Evolutionary conservation across 2,329 filamentous ascomycete species (phyloP), one percentile per base, ranked within the genome.

Genomic region (Cladosporium sp.): DNA sequence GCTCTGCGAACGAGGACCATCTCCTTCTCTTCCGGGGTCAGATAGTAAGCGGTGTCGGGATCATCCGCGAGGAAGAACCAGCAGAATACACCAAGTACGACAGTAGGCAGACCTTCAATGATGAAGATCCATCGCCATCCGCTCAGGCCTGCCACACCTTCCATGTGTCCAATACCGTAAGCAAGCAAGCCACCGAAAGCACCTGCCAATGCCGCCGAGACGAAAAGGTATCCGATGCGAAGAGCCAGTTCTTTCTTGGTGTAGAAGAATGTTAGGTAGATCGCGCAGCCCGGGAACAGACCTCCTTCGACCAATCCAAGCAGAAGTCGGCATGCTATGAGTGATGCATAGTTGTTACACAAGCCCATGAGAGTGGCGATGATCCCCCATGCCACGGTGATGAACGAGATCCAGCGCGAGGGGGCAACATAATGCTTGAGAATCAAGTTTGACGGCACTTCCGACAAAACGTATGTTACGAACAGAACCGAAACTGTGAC

Each of bases 241-340:
- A 92, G 78, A 5, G 89, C 90, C 1, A 92, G 83, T 76, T 93
- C 90, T 30, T 84, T 83, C 72, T 89, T 90, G 56, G 87, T 90
- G 78, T 93, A 93, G 80, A 91, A 92, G 69, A 92, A 85, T 0
- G 90, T 92, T 21, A 93, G 81, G 70, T 91, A 91, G 21, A 89
- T 78, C 5, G 85, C 88, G 69, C 90, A 66, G 0, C 89, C 89
- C 0, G 90, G 89, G 69, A 91, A 91, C 0, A 91, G 79, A 0
- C 89, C 89, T 0, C 89, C 89, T 76, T 91, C 89, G 46, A 91
- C 83, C 7, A 84, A 81, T 5, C 90, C 90, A 0, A 93, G 84
- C 16, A 92, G 78, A 0, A 93, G 73, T 5, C 90, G 87, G 68
- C 87, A 88, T 6, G 85, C 89, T n/a, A 93, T 78, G 4, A 93